These are phyloP conservation scores for Forsythia viridissima DNA, from an alignment of 257 asterid genomes.

Conservation along the genomic window DNA sequence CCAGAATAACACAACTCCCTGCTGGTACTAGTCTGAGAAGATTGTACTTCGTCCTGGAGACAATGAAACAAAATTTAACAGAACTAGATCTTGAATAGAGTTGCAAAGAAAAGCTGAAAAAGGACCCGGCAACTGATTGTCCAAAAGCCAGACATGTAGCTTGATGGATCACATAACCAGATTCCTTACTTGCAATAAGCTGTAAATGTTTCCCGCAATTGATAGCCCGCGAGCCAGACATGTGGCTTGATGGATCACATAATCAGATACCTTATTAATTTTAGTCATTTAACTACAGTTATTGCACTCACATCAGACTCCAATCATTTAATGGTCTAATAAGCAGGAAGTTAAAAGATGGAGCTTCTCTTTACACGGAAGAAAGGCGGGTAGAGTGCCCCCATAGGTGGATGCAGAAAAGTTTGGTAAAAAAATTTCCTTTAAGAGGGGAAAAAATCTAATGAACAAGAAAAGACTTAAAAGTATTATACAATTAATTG, in stretches of 20 bases:
- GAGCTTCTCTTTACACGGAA: not conserved
- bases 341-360: not conserved
- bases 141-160: not conserved
- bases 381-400: not conserved
- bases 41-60: slow-evolving; percentile 56
- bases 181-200: not conserved
- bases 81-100: not conserved
- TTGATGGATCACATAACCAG: not conserved
- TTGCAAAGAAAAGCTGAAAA: not conserved
- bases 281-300: not conserved
- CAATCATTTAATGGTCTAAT: not conserved
- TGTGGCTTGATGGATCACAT: no score
- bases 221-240: no score
- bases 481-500: not conserved
- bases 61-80: slow-evolving; percentile 14
- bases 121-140: not conserved
- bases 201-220: no score
- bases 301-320: not conserved
- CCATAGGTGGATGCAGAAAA: not conserved
- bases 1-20: slow-evolving; percentile 42
- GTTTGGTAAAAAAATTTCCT: not conserved
- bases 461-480: not conserved
- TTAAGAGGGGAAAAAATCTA: not conserved
- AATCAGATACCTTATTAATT: no score
- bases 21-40: slow-evolving; percentile 41